Conservation (phyloP, 352 stramenopile species). For the Pythium grandisporangium region DNA sequence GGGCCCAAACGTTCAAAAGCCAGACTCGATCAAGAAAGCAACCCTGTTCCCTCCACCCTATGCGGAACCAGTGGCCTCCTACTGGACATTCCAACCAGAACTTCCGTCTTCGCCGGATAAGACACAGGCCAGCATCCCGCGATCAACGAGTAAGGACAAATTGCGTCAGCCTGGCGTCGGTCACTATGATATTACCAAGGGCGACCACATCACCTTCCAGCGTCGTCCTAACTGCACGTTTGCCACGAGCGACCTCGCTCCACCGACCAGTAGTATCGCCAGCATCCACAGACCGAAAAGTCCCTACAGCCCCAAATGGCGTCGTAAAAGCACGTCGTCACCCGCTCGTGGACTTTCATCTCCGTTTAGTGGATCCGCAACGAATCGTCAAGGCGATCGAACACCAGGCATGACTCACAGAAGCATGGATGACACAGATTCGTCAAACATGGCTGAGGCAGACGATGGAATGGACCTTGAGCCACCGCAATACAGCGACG, state of each 20-base stretch:
- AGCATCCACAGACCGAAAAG: too few relatives aligned
- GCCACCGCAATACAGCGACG: slow-evolving; percentile 2
- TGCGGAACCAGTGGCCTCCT: slow-evolving; percentile 5
- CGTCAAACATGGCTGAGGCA: not conserved
- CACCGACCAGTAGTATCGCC: too few relatives aligned
- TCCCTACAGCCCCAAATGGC: not conserved
- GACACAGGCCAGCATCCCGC: slow-evolving; percentile 3
- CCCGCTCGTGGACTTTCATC: too few relatives aligned
- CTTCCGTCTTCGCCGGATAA: slow-evolving; percentile 9
- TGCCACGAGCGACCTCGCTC: slow-evolving; percentile 5
- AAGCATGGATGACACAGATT: not conserved
- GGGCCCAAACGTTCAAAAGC: too few relatives aligned
- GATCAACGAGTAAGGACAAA: slow-evolving; percentile 5
- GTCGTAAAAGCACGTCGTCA: not conserved
- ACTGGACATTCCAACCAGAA: slow-evolving; percentile 15
- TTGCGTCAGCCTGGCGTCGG: slow-evolving; percentile 23
- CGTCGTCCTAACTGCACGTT: slow-evolving; percentile 31
- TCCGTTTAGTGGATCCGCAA: too few relatives aligned
- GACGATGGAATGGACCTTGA: not conserved
- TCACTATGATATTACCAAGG: slow-evolving; percentile 31
- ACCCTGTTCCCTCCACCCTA: slow-evolving; percentile 13
- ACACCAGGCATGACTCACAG: too few relatives aligned
- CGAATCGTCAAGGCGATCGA: too few relatives aligned
- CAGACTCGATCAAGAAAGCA: too few relatives aligned
- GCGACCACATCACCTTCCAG: slow-evolving; percentile 36